Percentiles rank a stretch among this genome's conserved stretches.
Evolutionary conservation across 2,329 filamentous ascomycete species (phyloP).

Genomic region (Gliomastix tumulicola): DNA sequence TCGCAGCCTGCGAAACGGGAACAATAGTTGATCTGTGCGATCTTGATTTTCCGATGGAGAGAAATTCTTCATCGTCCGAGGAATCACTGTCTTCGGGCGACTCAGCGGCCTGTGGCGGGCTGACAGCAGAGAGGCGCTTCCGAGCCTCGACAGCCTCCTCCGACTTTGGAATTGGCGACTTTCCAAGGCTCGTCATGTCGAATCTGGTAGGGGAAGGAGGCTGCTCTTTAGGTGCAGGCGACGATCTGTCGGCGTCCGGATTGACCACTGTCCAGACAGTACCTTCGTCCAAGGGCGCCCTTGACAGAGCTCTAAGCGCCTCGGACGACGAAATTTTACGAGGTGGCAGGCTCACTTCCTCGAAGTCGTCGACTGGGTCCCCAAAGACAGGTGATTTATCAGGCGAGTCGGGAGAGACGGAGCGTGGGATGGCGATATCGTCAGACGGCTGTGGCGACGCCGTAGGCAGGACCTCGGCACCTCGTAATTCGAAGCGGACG

Average conservation of each 20-base stretch:
- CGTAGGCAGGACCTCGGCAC: constrained; percentile 53
- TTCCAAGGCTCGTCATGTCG: too few relatives aligned
- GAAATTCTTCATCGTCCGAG: constrained; percentile 31
- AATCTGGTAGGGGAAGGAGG: too few relatives aligned
- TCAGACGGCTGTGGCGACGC: constrained; percentile 40
- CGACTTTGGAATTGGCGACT: constrained; percentile 4
- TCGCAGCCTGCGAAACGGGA: too few relatives aligned
- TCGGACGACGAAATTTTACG: constrained; percentile 51
- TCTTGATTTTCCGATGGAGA: too few relatives aligned
- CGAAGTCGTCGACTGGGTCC: constrained; percentile 25
- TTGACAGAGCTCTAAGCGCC: constrained; percentile 42
- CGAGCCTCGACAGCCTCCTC: background rate
- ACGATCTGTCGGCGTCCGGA: constrained; percentile 17
- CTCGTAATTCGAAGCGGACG: constrained; percentile 56
- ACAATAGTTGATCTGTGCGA: too few relatives aligned
- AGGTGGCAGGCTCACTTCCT: constrained; percentile 29
- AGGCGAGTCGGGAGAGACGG: constrained; percentile 13
- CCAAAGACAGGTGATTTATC: constrained; percentile 17
- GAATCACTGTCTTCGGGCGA: too few relatives aligned
- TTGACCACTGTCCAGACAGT: constrained; percentile 45
- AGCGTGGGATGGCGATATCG: constrained; percentile 17
- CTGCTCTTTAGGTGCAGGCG: too few relatives aligned
- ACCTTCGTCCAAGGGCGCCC: constrained; percentile 40
- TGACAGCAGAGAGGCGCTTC: background rate
- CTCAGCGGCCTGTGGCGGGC: constrained; percentile 2